Conservation (phyloP, 495 filamentous ascomycete species). For the Chaetomium tenue region DNA sequence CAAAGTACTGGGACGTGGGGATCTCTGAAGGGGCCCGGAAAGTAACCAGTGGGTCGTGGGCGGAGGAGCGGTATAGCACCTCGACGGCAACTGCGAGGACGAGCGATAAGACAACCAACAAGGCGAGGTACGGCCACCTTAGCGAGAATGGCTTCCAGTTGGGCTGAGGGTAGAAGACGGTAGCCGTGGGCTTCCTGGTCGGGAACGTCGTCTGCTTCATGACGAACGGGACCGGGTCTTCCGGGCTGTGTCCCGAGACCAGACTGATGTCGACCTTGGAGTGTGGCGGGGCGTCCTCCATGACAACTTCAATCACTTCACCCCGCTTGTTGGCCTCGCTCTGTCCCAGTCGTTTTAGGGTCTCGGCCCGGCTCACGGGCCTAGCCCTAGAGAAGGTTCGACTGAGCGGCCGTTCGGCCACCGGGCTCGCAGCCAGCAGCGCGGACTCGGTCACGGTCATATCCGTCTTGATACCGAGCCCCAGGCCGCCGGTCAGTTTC, state of each 20-base stretch:
- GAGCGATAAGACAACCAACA: constrained; percentile 58
- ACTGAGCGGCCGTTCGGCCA: constrained; percentile 36
- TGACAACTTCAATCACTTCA: constrained; percentile 51
- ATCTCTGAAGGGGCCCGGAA: constrained; percentile 57
- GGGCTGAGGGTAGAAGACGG: constrained; percentile 57
- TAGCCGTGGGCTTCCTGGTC: constrained; percentile 30
- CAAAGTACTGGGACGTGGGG: constrained; percentile 55
- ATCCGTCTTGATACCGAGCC: constrained; percentile 44
- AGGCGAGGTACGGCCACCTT: constrained; percentile 58
- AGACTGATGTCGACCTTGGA: constrained; percentile 43
- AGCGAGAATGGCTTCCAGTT: constrained; percentile 74
- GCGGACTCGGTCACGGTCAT: constrained; percentile 42
- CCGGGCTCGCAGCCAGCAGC: constrained; percentile 40
- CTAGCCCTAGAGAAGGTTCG: constrained; percentile 38
- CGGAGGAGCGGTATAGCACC: constrained; percentile 58
- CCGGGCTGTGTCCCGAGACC: constrained; percentile 37
- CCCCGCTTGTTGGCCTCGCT: constrained; percentile 52
- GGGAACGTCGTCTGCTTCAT: constrained; percentile 37
- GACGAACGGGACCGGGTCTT: constrained; percentile 10
- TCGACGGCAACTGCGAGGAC: constrained; percentile 57
- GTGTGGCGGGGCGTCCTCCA: constrained; percentile 40
- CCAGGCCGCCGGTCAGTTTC: constrained; percentile 50
- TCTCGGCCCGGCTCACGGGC: constrained; percentile 32
- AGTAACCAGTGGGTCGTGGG: constrained; percentile 41
- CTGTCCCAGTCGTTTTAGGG: constrained; percentile 47